Evolutionary conservation across 192 early-diverging fungal genomes (phyloP), one percentile per base, ranked within the genome.

Genomic region (Entomortierella parvispora): DNA sequence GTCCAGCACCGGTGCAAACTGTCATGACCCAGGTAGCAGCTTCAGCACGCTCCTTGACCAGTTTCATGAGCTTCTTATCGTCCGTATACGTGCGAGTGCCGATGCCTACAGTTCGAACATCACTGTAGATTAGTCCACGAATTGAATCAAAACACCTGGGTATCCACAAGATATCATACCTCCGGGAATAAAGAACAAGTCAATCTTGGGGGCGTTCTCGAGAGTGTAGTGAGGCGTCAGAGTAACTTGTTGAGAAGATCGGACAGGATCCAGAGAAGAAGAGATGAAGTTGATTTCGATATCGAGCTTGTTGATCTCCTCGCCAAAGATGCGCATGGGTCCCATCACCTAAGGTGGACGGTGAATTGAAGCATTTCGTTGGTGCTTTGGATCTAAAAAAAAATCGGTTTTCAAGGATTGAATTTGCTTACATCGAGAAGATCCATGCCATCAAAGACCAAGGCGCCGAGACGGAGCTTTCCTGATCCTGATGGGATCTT

Each of bases 1-100:
- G 23, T 9, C 69, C 64, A 26, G 80, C 44, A 11, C 84, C 86
- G 25, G 78, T 86, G 62, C 86, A 87, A 15, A 87, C 81, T 25
- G 74, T 68, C 63, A 80, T 60, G 33, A 71, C 54, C 72, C 72
- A 76, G n/a, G 72, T 76, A 6, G 72, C 51, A 17, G 51, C 65
- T 17, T 57, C 12, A 2, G 68, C 28, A 22, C 65, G 64, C 3
- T 33, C 15, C 25, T 12, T 68, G 52, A 76, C 26, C 65, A 46
- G 20, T 0, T 44, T 15, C 34, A 76, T 32, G 11, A 62, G 20
- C 1, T 58, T 45, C 2, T 53, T 43, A 23, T 55, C 48, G 34
- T 65, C 48, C 15, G 60, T 46, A n/a, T 74, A 65, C 3, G 43
- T 22, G 25, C 42, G 46, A 2, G 40, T 64, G 28, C 70, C 62